Evolutionary conservation across 2,329 filamentous ascomycete species (phyloP).

Genomic region (Cladosporium velox): DNA sequence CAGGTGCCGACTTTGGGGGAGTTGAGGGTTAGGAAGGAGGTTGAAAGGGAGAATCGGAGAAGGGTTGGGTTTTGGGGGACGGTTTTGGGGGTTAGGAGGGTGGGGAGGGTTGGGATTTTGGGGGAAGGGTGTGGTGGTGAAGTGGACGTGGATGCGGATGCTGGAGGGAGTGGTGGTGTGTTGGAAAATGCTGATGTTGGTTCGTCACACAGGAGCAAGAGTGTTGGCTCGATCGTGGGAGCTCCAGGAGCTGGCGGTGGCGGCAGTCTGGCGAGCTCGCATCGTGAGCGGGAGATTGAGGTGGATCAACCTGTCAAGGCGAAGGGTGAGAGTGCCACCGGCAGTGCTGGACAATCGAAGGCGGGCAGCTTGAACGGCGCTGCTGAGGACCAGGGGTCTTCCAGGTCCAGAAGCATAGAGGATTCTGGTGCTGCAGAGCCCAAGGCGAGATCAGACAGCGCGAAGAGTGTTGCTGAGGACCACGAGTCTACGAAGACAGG

Average conservation of each 20-base stretch:
- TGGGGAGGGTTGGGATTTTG: conserved; percentile 15
- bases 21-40: conserved; percentile 16
- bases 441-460: not conserved
- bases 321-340: not conserved
- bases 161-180: not conserved
- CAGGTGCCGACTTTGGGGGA: conserved; percentile 8
- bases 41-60: conserved; percentile 13
- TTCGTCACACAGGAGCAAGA: not conserved
- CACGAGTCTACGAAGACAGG: not conserved
- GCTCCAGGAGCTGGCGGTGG: not conserved
- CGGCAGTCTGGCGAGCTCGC: not conserved
- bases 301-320: not conserved
- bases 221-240: not conserved
- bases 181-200: not conserved
- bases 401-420: not conserved
- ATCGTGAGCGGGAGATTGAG: not conserved
- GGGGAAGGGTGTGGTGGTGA: not conserved
- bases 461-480: not conserved
- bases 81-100: not conserved
- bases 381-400: not conserved
- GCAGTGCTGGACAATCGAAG: not conserved
- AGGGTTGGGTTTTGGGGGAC: conserved; percentile 18
- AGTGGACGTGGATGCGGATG: not conserved
- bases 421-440: not conserved
- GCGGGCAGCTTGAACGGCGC: not conserved